Percentiles rank a stretch among this genome's conserved stretches.
Conservation (phyloP, 208 protist genomes). For the Zelonia costaricensis region DNA sequence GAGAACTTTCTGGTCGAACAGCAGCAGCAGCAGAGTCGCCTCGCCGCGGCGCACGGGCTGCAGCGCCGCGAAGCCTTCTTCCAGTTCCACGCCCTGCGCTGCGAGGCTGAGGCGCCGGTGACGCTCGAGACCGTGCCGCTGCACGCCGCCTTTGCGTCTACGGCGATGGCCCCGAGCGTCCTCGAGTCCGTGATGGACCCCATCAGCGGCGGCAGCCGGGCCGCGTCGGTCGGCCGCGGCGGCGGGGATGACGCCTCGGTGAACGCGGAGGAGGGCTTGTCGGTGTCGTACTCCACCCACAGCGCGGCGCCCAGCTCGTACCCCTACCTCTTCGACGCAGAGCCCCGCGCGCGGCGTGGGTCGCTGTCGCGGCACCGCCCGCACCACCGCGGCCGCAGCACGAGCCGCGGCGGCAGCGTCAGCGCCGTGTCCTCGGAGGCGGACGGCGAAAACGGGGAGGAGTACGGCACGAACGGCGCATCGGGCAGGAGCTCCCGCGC, state of each 20-base stretch:
- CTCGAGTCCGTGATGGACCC: constrained; percentile 12
- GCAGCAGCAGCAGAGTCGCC: constrained; percentile 22
- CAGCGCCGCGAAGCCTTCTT: constrained; percentile 31
- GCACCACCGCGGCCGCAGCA: constrained; percentile 5
- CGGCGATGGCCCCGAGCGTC: constrained; percentile 10
- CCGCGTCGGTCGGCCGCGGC: background rate
- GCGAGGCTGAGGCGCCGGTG: constrained; percentile 21
- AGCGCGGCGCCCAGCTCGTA: constrained; percentile 31
- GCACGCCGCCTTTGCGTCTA: constrained; percentile 14
- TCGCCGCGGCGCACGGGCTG: constrained; percentile 10
- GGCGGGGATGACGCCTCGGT: constrained; percentile 4
- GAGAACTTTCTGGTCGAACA: constrained; percentile 16
- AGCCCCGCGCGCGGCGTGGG: constrained; percentile 17
- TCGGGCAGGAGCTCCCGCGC: constrained; percentile 27
- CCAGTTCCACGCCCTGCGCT: constrained; percentile 31
- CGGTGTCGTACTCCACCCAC: constrained; percentile 22
- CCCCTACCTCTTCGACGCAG: constrained; percentile 27
- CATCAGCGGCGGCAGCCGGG: background rate
- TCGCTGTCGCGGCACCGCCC: no score
- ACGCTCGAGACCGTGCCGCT: constrained; percentile 30
- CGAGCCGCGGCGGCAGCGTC: constrained; percentile 6
- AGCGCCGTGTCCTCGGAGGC: constrained; percentile 14
- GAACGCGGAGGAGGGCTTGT: constrained; percentile 21
- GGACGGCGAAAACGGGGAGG: no score
- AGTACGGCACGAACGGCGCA: background rate